Evolutionary conservation across 176 grass and related monocot genomes (phyloP).

Genomic region (Calamus simplicifolius): DNA sequence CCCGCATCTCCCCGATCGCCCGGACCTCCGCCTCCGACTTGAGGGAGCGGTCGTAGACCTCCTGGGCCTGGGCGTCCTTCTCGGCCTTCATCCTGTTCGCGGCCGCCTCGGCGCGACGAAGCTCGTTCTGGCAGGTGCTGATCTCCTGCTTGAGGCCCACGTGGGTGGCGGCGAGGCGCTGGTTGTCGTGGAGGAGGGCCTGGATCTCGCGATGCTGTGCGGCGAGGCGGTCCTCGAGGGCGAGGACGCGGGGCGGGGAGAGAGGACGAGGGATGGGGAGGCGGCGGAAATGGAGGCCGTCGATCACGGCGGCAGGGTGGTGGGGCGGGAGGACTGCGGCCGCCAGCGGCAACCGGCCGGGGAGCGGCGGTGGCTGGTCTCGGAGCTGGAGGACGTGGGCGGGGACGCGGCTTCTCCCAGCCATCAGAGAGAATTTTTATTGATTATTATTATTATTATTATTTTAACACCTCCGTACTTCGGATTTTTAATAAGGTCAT

Average conservation of each 20-base stretch:
- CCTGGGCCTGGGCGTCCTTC: slow-evolving; percentile 38
- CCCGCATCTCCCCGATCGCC: slow-evolving; percentile 30
- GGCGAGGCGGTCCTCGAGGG: slow-evolving; percentile 52
- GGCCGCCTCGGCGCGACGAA: slow-evolving; percentile 40
- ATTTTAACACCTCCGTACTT: too few species aligned
- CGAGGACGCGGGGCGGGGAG: slow-evolving; percentile 17
- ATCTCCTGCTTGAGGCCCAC: slow-evolving; percentile 83
- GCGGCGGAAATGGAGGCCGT: slow-evolving; percentile 17
- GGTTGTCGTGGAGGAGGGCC: slow-evolving; percentile 72
- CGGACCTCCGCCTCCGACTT: slow-evolving; percentile 54
- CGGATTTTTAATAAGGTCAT: too few species aligned
- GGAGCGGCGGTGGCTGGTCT: neutral
- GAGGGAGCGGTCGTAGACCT: slow-evolving; percentile 35
- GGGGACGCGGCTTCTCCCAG: too few species aligned
- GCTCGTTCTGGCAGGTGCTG: slow-evolving; percentile 57
- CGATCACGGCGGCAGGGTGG: neutral
- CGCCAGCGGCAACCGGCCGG: neutral
- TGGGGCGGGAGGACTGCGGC: neutral
- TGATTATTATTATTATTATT: too few species aligned
- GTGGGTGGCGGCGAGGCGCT: slow-evolving; percentile 86
- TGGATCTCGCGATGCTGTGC: slow-evolving; percentile 57
- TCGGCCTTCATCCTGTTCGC: slow-evolving; percentile 30
- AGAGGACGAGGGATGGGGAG: neutral
- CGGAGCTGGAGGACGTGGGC: too few species aligned
- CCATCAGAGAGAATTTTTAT: too few species aligned